A percentile compares a stretch with the other conserved stretches of the same genome.
Conservation (phyloP, 345 rosid genomes). For the Crucihimalaya himalaica region DNA sequence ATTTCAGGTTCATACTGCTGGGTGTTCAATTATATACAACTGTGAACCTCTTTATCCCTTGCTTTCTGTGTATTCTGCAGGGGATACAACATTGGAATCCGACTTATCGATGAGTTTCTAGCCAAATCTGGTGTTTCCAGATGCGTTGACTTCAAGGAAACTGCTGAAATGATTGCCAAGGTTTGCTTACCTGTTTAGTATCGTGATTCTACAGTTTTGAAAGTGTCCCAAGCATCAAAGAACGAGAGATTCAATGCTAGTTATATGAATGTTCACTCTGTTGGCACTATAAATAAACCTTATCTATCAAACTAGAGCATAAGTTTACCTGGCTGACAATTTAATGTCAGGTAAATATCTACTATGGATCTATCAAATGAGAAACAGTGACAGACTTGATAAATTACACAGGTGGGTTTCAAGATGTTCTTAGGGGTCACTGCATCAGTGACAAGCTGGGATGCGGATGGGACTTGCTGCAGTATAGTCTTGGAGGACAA, state of each 20-base stretch:
- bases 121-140: conserved; percentile 89
- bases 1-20: neutral
- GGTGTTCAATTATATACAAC: neutral
- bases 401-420: conserved; percentile 66
- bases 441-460: conserved; percentile 85
- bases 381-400: conserved; percentile 10
- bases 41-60: neutral
- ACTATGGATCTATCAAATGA: neutral
- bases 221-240: neutral
- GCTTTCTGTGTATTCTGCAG: conserved; percentile 43
- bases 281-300: neutral
- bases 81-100: conserved; percentile 90
- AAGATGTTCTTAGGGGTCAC: conserved; percentile 94
- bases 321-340: too few relatives aligned
- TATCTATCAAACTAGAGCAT: neutral
- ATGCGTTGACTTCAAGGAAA: conserved; percentile 90
- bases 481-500: conserved; percentile 83
- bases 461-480: conserved; percentile 85
- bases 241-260: neutral
- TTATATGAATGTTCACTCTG: neutral
- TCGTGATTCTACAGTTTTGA: neutral
- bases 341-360: neutral
- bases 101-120: conserved; percentile 84
- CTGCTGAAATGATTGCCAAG: conserved; percentile 91
- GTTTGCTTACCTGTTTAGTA: conserved; percentile 34